Conservation (phyloP, 345 rosid genomes). For the Angophora floribunda region DNA sequence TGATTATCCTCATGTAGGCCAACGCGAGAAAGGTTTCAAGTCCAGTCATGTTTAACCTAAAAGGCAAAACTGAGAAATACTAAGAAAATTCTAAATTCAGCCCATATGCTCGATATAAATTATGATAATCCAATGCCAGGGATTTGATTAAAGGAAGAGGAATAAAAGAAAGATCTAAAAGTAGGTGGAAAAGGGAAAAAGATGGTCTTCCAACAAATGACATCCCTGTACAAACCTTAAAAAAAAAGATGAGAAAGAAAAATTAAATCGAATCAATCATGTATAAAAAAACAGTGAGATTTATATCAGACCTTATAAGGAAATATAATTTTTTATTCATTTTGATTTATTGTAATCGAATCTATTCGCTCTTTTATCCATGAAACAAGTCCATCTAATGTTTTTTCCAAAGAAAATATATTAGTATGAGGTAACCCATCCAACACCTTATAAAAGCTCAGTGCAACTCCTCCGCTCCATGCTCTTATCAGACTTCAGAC, state of each 20-base stretch:
- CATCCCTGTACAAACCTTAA: background rate
- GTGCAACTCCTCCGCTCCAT: background rate
- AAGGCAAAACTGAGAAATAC: background rate
- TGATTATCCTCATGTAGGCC: background rate
- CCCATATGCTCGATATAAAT: background rate
- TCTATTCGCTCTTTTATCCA: background rate
- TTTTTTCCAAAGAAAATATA: background rate
- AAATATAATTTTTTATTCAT: accelerated
- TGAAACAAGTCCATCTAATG: background rate
- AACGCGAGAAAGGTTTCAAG: background rate
- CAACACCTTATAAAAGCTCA: background rate
- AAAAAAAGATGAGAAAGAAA: background rate
- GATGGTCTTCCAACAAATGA: background rate
- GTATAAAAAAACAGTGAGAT: background rate
- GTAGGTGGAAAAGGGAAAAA: background rate
- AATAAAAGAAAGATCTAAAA: background rate
- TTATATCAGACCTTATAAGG: background rate
- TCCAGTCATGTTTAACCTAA: background rate
- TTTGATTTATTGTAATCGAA: background rate
- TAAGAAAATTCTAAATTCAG: background rate
- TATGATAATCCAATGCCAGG: background rate
- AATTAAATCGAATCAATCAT: background rate
- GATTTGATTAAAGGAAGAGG: background rate
- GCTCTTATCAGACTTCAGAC: constrained; percentile 2
- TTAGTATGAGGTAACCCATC: background rate